Evolutionary conservation across 2,329 filamentous ascomycete species (phyloP), one percentile per base, ranked within the genome.

Genomic region (Colletotrichum sp.): DNA sequence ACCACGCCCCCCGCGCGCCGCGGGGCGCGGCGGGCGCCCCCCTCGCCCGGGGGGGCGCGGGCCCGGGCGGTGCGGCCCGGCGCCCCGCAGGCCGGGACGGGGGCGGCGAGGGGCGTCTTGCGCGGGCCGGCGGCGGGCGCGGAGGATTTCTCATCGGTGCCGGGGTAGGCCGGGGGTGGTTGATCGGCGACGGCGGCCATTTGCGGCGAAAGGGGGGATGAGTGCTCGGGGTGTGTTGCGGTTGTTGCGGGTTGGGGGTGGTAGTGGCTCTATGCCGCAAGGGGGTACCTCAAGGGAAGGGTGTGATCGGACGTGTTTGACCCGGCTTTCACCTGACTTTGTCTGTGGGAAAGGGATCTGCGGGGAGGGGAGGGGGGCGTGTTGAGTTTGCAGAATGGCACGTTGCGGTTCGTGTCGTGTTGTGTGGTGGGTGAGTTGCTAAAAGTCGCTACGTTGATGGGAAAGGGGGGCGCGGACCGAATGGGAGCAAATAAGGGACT

Each of bases 51-150:
- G n/a, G n/a, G n/a, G n/a, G n/a, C n/a, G n/a, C n/a, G n/a, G n/a
- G n/a, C n/a, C n/a, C n/a, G n/a, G n/a, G n/a, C n/a, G n/a, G n/a
- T n/a, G n/a, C n/a, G n/a, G n/a, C n/a, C n/a, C n/a, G n/a, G n/a
- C n/a, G n/a, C n/a, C n/a, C n/a, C n/a, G n/a, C n/a, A n/a, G n/a
- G n/a, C n/a, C n/a, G n/a, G n/a, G n/a, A 89, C 84, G 3, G 93
- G 93, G 10, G 84, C 82, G n/a, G 85, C 83, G 77, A 95, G 88
- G 38, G 93, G 93, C 58, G 89, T 92, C 80, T 86, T 86, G 58
- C 87, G 79, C 9, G 81, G 74, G 48, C 61, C 74, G 55, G 69
- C 10, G 12, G 64, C 16, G 12, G 67, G 24, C 32, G 43, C 36
- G 28, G 55, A 43, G 60, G 65, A 24, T 13, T 61, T 30, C 71